Conservation (phyloP, 345 rosid species). For the Hevea brasiliensis region DNA sequence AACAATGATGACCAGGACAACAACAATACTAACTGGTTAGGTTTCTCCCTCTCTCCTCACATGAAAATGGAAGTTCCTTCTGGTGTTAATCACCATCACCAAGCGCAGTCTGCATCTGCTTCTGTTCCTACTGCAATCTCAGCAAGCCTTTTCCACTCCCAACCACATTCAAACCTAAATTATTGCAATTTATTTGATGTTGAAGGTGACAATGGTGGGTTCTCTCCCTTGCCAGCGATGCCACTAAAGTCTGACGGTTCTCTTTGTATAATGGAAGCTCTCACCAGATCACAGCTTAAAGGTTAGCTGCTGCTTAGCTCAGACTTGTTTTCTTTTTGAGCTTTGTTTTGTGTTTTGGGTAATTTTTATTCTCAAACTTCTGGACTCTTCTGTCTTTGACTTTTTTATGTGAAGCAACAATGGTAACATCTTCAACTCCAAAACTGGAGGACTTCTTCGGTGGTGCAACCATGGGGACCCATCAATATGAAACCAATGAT, state of each 20-base stretch:
- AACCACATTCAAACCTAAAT: conserved; percentile 27
- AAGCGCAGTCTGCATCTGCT: conserved; percentile 24
- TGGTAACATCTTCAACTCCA: conserved; percentile 59
- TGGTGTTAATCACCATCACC: conserved; percentile 12
- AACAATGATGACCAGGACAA: conserved; percentile 50
- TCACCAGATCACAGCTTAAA: conserved; percentile 68
- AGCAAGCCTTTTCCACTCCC: conserved; percentile 37
- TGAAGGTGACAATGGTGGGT: conserved; percentile 39
- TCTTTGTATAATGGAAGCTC: conserved; percentile 90
- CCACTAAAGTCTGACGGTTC: conserved; percentile 96
- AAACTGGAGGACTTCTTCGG: conserved; percentile 91
- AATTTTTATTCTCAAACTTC: conserved; percentile 13
- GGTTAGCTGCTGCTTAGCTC: conserved; percentile 33
- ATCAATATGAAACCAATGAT: conserved; percentile 55
- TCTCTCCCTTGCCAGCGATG: conserved; percentile 67
- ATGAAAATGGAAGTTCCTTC: conserved; percentile 59
- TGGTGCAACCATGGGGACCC: conserved; percentile 64
- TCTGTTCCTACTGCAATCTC: conserved; percentile 38
- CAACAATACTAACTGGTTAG: conserved; percentile 56
- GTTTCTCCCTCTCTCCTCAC: conserved; percentile 80
- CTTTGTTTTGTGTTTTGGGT: conserved; percentile 23
- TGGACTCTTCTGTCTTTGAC: conserved; percentile 29
- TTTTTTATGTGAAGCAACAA: conserved; percentile 41
- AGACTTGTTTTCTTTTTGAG: conserved; percentile 23
- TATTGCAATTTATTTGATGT: conserved; percentile 55